A percentile compares a stretch with the other conserved stretches of the same genome.
These are phyloP conservation scores for Galeopsis tetrahit DNA, from an alignment of 257 asterid species.

Conservation along the genomic window DNA sequence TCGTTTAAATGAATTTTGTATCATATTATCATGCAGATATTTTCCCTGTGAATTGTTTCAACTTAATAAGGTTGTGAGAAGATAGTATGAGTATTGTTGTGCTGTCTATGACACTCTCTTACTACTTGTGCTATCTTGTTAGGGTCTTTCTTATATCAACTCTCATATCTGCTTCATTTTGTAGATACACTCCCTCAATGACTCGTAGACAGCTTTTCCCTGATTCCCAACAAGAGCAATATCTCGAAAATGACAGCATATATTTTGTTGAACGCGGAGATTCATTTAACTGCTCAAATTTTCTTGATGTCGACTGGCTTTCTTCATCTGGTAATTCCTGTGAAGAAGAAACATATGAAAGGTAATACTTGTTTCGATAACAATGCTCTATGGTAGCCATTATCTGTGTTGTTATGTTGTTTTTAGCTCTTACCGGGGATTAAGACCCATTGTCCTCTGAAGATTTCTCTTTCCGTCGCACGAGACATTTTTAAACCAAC, in stretches of 20 bases:
- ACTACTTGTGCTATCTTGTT: slow-evolving; percentile 19
- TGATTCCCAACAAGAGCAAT: slow-evolving; percentile 46
- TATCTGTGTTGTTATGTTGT: background rate
- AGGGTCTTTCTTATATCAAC: background rate
- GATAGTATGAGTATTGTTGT: background rate
- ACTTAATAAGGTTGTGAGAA: background rate
- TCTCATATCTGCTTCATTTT: slow-evolving; percentile 24
- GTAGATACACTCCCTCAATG: slow-evolving; percentile 72
- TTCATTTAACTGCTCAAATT: slow-evolving; percentile 69
- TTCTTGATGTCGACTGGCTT: slow-evolving; percentile 76
- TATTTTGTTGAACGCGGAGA: slow-evolving; percentile 51
- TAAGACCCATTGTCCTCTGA: background rate
- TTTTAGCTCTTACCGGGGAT: background rate
- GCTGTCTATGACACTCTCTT: background rate
- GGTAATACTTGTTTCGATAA: slow-evolving; percentile 46
- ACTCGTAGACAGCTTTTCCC: slow-evolving; percentile 59
- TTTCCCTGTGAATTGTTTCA: background rate
- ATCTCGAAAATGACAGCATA: slow-evolving; percentile 48
- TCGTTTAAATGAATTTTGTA: background rate
- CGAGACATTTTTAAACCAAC: background rate
- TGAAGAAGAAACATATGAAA: slow-evolving; percentile 80
- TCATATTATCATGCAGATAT: background rate
- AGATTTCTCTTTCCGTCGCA: background rate
- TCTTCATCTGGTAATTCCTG: slow-evolving; percentile 93
- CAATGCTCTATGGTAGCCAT: background rate